These are phyloP conservation scores for Diacronema lutheri DNA, from an alignment of 78 protist genomes.

Conservation along the genomic window DNA sequence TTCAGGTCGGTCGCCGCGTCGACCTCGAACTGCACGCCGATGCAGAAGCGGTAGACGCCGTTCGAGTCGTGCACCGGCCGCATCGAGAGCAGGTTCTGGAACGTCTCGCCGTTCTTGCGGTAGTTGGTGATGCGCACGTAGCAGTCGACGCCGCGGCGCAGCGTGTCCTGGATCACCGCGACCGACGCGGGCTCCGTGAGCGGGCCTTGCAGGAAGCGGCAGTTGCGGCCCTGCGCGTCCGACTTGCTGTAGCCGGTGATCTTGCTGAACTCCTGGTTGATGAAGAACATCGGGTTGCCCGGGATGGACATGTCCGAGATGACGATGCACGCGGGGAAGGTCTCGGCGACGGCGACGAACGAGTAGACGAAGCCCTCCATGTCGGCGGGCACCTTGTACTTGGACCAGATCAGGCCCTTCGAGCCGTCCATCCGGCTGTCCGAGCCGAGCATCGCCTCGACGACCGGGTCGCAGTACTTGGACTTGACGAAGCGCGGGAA, in stretches of 20 bases:
- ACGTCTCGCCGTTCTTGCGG: conserved; percentile 2
- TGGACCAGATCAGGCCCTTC: neutral
- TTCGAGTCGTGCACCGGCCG: conserved; percentile 5
- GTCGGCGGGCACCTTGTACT: neutral
- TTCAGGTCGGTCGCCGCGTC: too few relatives aligned
- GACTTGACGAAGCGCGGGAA: neutral
- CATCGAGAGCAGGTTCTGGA: neutral
- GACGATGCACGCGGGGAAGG: neutral
- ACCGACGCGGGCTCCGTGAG: neutral
- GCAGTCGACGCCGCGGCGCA: neutral
- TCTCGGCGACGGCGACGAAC: neutral
- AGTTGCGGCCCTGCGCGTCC: conserved; percentile 23
- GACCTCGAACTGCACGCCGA: conserved; percentile 17
- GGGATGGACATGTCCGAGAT: neutral
- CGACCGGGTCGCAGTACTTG: neutral
- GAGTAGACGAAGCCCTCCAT: neutral
- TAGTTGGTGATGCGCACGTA: neutral
- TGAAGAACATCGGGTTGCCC: neutral
- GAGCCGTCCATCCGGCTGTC: neutral
- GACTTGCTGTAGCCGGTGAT: neutral
- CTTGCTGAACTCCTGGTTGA: neutral
- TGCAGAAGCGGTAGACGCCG: neutral
- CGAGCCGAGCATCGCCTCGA: neutral
- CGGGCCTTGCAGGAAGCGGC: conserved; percentile 34
- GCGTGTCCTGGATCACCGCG: neutral